Evolutionary conservation across 31 red algal species (phyloP).

Genomic region (Asparagopsis taxiformis): DNA sequence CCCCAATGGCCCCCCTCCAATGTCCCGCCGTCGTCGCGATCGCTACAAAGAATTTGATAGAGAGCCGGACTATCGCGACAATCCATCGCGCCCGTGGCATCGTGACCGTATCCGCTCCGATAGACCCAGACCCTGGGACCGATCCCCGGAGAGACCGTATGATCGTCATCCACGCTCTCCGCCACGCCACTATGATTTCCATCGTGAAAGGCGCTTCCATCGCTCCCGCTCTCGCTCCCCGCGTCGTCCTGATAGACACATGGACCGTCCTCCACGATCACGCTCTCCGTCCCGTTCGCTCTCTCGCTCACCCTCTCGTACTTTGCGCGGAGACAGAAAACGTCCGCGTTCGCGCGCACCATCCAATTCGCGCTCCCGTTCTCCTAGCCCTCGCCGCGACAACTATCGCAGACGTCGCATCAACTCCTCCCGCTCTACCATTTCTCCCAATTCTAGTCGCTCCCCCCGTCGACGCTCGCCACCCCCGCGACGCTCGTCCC

Average conservation of each 20-base stretch:
- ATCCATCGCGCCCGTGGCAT: not conserved
- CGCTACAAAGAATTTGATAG: not conserved
- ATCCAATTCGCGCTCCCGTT: not conserved
- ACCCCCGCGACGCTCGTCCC: not conserved
- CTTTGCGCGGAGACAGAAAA: not conserved
- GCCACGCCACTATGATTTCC: not conserved
- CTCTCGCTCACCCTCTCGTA: not conserved
- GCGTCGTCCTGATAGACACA: not conserved
- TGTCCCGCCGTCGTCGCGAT: not conserved
- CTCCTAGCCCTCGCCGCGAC: not conserved
- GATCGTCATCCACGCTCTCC: conserved; percentile 2
- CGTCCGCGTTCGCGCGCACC: conserved; percentile 16
- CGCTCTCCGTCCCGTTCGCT: conserved; percentile 13
- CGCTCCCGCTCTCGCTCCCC: conserved; percentile 26
- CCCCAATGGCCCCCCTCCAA: conserved; percentile 3
- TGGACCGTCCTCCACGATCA: conserved; percentile 6
- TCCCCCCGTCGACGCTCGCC: not conserved
- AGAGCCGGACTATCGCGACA: not conserved
- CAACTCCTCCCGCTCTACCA: not conserved
- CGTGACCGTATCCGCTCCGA: conserved; percentile 9
- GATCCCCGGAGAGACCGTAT: not conserved
- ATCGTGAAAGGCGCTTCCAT: not conserved
- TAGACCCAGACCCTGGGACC: not conserved
- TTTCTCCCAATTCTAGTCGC: not conserved
- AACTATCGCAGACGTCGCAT: not conserved